Evolutionary conservation across 371 early-diverging fungal genomes (phyloP).

Genomic region (Phascolomyces articulosus): DNA sequence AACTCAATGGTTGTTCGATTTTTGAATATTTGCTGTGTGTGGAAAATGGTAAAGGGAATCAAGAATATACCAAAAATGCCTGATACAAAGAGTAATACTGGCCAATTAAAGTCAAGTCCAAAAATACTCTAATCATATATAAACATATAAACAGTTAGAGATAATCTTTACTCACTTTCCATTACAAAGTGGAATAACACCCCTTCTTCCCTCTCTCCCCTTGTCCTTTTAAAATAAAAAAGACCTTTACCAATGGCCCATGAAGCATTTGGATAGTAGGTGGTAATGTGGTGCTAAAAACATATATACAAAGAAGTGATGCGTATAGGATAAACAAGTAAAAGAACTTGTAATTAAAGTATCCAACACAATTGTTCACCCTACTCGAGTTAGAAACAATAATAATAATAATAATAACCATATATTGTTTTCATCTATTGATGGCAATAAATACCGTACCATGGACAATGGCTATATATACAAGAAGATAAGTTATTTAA

Average conservation of each 20-base stretch:
- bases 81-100: slow-evolving; percentile 51
- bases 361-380: slow-evolving; percentile 78
- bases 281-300: slow-evolving; percentile 47
- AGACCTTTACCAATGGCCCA: slow-evolving; percentile 32
- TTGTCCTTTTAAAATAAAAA: no score
- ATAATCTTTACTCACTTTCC: no score
- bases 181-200: no score
- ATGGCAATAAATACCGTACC: slow-evolving; percentile 20
- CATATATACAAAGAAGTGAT: slow-evolving; percentile 50
- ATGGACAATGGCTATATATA: slow-evolving; percentile 58
- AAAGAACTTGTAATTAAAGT: slow-evolving; percentile 70
- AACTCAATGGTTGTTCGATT: slow-evolving; percentile 74
- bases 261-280: slow-evolving; percentile 33
- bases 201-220: no score
- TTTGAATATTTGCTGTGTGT: slow-evolving; percentile 53
- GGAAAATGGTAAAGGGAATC: slow-evolving; percentile 58
- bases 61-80: slow-evolving; percentile 66
- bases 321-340: slow-evolving; percentile 64
- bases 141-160: not conserved
- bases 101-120: slow-evolving; percentile 40
- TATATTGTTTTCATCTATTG: not conserved
- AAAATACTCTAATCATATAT: slow-evolving; percentile 29
- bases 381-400: slow-evolving; percentile 32
- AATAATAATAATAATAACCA: not conserved
- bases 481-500: no score